These are phyloP conservation scores for Graphium sp. DNA, from an alignment of 2,329 filamentous ascomycete species.

Conservation along the genomic window DNA sequence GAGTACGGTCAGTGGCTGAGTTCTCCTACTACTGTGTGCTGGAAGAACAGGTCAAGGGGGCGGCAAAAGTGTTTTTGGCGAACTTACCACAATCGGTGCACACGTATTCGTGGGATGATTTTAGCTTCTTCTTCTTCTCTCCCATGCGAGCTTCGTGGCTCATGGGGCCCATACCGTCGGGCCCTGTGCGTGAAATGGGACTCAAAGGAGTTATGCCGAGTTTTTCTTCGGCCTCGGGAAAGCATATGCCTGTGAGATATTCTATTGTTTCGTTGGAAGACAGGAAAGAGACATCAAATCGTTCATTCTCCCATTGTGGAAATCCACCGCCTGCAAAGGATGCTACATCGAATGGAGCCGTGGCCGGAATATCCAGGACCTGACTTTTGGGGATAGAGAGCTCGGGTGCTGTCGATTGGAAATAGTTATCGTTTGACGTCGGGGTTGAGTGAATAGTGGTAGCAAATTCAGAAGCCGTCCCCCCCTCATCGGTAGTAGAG, in stretches of 20 bases:
- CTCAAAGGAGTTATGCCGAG: constrained; percentile 67
- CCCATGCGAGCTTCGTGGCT: constrained; percentile 58
- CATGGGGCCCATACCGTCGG: constrained; percentile 53
- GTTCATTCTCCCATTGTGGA: too few species aligned
- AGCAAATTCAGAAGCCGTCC: too few species aligned
- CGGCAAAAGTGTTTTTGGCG: background rate
- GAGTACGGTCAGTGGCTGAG: constrained; percentile 4
- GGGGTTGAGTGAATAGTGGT: too few species aligned
- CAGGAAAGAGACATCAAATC: too few species aligned
- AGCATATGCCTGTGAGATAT: constrained; percentile 77
- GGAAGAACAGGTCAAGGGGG: background rate
- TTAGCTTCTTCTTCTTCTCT: constrained; percentile 79
- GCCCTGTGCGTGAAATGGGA: constrained; percentile 43
- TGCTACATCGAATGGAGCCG: too few species aligned
- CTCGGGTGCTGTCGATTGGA: too few species aligned
- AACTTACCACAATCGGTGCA: constrained; percentile 76
- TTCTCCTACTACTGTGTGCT: background rate
- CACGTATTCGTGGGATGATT: constrained; percentile 74
- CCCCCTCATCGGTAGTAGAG: too few species aligned
- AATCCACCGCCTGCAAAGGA: too few species aligned
- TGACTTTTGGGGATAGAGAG: too few species aligned
- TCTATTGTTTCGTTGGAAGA: constrained; percentile 57
- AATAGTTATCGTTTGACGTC: too few species aligned
- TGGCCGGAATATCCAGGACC: too few species aligned
- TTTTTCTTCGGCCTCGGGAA: constrained; percentile 76